Base-by-base conservation (phyloP, 345 rosid species). In the Mangifera indica region DNA sequence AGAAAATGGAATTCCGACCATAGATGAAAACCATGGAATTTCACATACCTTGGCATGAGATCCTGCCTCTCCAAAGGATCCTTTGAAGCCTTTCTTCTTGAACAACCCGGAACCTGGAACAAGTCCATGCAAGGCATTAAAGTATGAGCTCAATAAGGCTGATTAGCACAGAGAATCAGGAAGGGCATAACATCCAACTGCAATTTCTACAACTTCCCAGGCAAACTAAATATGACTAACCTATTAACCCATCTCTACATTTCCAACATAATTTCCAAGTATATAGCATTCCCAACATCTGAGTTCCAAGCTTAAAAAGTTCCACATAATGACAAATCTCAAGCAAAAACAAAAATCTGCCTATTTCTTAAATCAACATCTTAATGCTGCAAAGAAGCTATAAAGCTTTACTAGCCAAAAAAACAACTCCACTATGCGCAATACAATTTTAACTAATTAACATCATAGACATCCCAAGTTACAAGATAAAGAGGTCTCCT, bases 21-120 rank as follows among this genome's bases (percentile, higher is more conserved):
- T 29, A 18, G 53, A 69, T 13, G 18, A 45, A 71, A 52, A 63
- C 37, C 56, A 45, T 34, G 45, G 26, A 26, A 53, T 15, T 62
- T 70, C 49, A n/a, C 17, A 67, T 75, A 94, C 98, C 97, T 92
- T 94, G 18, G 98, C 98, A 84, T 81, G 79, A 72, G 96, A 83
- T 65, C 93, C 97, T 40, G 99, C 97, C 46, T 89, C 96, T 24
- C 57, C 87, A 66, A 92, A 82, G 46, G 97, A 90, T 72, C 96
- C 96, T 82, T 83, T 88, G 51, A 91, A 89, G 58, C 98, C 89
- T 79, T 87, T 85, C 85, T 80, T 95, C 82, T 83, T 86, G 67
- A 92, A 21, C 88, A 92, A 82, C 63, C 98, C 98, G 1, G 91
- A 84, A 76, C 93, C 98, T 95, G 86, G 76, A 71, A 77, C 37